Evolutionary conservation across 164 flowering plant genomes (phyloP), one percentile per base, ranked within the genome.

Genomic region (Protea cynaroides): DNA sequence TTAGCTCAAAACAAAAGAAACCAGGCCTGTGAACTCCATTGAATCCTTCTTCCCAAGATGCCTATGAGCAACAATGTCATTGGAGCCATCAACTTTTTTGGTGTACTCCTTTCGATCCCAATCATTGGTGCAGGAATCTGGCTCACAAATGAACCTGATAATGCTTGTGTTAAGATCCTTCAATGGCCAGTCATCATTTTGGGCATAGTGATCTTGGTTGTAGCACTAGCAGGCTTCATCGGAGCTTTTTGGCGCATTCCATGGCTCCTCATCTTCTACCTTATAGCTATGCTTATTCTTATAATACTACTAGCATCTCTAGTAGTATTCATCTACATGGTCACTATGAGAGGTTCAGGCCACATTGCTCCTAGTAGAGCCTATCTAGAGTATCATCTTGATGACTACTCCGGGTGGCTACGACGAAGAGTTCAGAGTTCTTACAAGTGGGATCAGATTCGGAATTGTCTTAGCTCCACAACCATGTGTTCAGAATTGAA

Each of bases 151-250:
- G 73, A 84, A 53, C 74, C 92, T 0, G 98, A 85, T 71, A 88
- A 89, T 66, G 75, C 97, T 1, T 94, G 98, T 43, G 84, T 94
- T 13, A 80, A 84, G 72, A 72, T 89, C 56, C 74, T 94, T 4
- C 97, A 89, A 74, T 91, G 97, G 98, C 98, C 98, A 0, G 88
- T 94, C 25, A 86, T 94, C 21, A 81, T 91, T 29, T 25, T 89
- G 8, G 98, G 97, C 23, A 67, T 89, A 9, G 60, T 90, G 66
- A 71, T 88, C 64, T 71, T 93, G 51, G 65, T 83, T 0, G 90
- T 80, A 15, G 94, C 84, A 0, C 37, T 90, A 0, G 85, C 87
- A 8, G 97, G 98, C 1, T 83, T 91, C 25, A 67, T 91, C 0
- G 97, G 97, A 3, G 97, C 72, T 2, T 89, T 90, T 54, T 85